These are phyloP conservation scores for Cicer chorassanicum DNA, from an alignment of 306 rosid species.

Conservation along the genomic window DNA sequence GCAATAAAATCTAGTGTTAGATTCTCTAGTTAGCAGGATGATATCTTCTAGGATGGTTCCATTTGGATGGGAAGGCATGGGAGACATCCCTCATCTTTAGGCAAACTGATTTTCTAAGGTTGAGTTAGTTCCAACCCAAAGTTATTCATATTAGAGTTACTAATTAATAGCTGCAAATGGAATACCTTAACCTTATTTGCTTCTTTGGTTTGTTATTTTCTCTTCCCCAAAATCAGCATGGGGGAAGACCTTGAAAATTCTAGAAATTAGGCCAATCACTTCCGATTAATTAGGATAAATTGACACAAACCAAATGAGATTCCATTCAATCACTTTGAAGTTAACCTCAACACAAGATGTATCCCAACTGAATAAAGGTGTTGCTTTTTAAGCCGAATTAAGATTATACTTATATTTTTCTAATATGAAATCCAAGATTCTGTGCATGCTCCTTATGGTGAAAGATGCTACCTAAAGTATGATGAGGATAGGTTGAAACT, in stretches of 20 bases:
- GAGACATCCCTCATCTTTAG: too few relatives aligned
- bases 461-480: slow-evolving; percentile 30
- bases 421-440: slow-evolving; percentile 7
- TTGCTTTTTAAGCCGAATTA: slow-evolving; percentile 34
- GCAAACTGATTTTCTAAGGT: too few relatives aligned
- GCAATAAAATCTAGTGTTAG: slow-evolving; percentile 3
- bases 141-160: too few relatives aligned
- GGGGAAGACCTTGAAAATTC: slow-evolving; percentile 16
- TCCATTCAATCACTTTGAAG: slow-evolving; percentile 25
- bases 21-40: slow-evolving; percentile 12
- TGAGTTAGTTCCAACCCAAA: too few relatives aligned
- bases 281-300: not conserved
- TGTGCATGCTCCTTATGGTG: slow-evolving; percentile 20
- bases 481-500: slow-evolving; percentile 33
- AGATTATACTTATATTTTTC: slow-evolving; percentile 14
- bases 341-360: slow-evolving; percentile 27
- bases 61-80: not conserved
- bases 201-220: slow-evolving; percentile 11
- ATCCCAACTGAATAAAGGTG: slow-evolving; percentile 45
- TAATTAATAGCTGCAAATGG: not conserved
- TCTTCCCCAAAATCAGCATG: not conserved
- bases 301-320: slow-evolving; percentile 23
- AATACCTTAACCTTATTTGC: not conserved
- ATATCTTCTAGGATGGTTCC: not conserved
- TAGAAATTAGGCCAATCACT: slow-evolving; percentile 22